Evolutionary conservation across 768 basidiomycete genomes (phyloP).

Genomic region (Termitomyces sp.): DNA sequence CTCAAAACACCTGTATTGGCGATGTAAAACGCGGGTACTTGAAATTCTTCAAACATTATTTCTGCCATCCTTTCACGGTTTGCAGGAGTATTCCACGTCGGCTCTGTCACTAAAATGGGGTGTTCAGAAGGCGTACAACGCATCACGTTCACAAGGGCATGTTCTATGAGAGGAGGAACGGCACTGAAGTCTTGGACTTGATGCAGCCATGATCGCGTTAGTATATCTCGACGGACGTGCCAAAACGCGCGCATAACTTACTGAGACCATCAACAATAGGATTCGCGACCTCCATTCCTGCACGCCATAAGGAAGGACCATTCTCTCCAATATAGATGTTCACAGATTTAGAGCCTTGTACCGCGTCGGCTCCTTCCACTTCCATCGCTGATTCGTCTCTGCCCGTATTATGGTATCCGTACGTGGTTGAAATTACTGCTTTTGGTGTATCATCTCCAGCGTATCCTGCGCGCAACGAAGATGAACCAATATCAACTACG

Average conservation of each 20-base stretch:
- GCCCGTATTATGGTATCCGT: slow-evolving; percentile 63
- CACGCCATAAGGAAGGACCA: slow-evolving; percentile 86
- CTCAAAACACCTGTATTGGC: slow-evolving; percentile 93
- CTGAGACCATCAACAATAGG: slow-evolving; percentile 83
- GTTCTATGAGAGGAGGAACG: slow-evolving; percentile 62
- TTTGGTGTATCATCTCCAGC: slow-evolving; percentile 97
- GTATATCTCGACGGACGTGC: not conserved
- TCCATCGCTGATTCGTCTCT: slow-evolving; percentile 49
- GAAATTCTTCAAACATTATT: slow-evolving; percentile 95
- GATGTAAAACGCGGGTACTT: slow-evolving; percentile 93
- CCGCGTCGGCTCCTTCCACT: slow-evolving; percentile 30
- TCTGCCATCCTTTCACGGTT: slow-evolving; percentile 95
- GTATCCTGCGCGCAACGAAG: slow-evolving; percentile 89
- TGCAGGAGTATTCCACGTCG: slow-evolving; percentile 92
- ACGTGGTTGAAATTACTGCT: slow-evolving; percentile 84
- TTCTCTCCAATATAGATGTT: slow-evolving; percentile 82
- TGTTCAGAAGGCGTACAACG: slow-evolving; percentile 76
- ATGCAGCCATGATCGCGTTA: not conserved
- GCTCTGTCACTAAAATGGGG: slow-evolving; percentile 90
- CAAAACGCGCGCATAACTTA: slow-evolving; percentile 30
- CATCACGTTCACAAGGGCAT: slow-evolving; percentile 75
- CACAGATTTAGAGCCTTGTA: slow-evolving; percentile 34
- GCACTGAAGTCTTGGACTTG: slow-evolving; percentile 75
- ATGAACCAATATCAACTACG: slow-evolving; percentile 91
- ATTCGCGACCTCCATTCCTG: slow-evolving; percentile 82